Evolutionary conservation across 1,139 yeast species (phyloP), one percentile per base, ranked within the genome.

Genomic region (Arxiozyma telluris): DNA sequence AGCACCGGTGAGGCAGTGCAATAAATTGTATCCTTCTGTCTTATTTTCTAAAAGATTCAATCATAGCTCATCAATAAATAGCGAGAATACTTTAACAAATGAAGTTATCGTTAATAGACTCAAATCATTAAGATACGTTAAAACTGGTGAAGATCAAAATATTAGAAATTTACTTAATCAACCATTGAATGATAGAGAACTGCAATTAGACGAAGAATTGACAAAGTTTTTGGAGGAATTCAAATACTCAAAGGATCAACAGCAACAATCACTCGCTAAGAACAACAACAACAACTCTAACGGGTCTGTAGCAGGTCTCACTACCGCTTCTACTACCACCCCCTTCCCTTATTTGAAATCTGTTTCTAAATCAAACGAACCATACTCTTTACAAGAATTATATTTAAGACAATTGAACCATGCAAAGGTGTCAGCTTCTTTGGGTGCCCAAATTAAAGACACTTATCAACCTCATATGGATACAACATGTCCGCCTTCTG

Each of bases 361-460:
- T 4, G n/a, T 46, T n/a, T 68, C 75, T 0, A 51, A 63, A 15
- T 60, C 59, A 20, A 69, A 67, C 21, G 77, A 77, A 60, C 77
- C 84, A 41, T 90, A 87, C 69, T 78, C 95, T 0, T 71, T 75
- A 41, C 91, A 87, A 64, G 97, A 90, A 67, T 76, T 90, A 53
- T 84, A 78, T 59, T 73, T 88, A 58, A 82, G 97, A 66, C 86
- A 84, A 61, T 73, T 81, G 61, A 77, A 76, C 64, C 82, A 78
- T 63, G 78, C 83, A 6, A 50, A 57, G 15, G 62, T 58, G 47
- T 76, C 76, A 54, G 71, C 76, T 41, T 72, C 70, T 48, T 71
- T 86, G 49, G 98, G 98, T 0, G 83, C 96, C 1, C 65, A 72
- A n/a, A 64, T 88, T 12, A 70, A 75, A 42, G 75, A 83, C 55